Base-by-base conservation (phyloP, 1,284 basidiomycete species). In the Leccinum ponderosum region DNA sequence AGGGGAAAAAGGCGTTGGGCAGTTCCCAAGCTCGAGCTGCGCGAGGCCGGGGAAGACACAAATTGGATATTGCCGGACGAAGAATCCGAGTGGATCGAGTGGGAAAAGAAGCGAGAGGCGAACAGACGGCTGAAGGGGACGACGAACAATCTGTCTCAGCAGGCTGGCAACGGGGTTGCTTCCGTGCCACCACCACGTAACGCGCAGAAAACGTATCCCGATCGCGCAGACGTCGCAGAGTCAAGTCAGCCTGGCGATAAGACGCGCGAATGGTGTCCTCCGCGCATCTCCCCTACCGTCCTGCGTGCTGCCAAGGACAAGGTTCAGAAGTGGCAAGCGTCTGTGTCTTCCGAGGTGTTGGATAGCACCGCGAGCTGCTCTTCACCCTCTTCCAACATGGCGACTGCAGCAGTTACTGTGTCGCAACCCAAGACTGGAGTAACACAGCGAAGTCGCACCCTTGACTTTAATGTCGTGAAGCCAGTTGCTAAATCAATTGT, bases 41-140 rank as follows among this genome's bases (percentile, higher is more conserved):
- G 29, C 59, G 1, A 50, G 17, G 42, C 39, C n/a, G 63, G 65
- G 15, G 63, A 65, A 59, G 63, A 50, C 25, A 52, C 59, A 20
- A 55, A 66, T 12, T 77, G 75, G 75, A 68, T 75, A 57, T 62
- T 75, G 22, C 75, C 74, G 20, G 75, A 75, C 6, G 67, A 71
- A 39, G 74, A 75, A 58, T 64, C 66, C 22, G 72, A 71, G 14
- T 75, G 76, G 76, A 62, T 75, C 3, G 69, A 69, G 14, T 73
- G 69, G 73, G 76, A 77, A 64, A 66, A 60, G 62, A 65, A 67
- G 58, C 68, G 65, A 39, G 65, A 68, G 59, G 66, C 65, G 47
- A 47, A 35, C 12, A 66, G 64, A 54, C 58, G 66, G 14, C 57
- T 65, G 42, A 70, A 63, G 54, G 55, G 39, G 58, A 66, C 59